These are phyloP conservation scores for Kwoniella dendrophila DNA, from an alignment of 768 basidiomycete species.

Conservation along the genomic window DNA sequence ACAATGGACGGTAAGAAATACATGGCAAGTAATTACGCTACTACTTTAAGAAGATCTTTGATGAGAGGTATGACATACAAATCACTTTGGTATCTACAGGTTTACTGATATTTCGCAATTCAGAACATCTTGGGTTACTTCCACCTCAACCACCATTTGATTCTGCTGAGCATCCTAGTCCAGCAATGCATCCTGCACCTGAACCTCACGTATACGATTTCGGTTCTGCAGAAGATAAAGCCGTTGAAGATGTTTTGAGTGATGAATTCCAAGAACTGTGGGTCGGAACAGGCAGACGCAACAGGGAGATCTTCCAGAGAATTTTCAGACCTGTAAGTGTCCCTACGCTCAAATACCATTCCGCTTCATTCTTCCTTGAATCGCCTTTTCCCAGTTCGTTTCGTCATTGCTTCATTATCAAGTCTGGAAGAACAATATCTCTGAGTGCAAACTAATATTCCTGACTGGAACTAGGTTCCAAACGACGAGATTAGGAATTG, in stretches of 20 bases:
- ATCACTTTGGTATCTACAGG: too few relatives aligned
- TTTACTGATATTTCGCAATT: neutral
- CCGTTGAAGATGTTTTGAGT: slow-evolving; percentile 77
- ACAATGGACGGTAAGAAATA: slow-evolving; percentile 76
- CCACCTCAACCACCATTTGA: slow-evolving; percentile 65
- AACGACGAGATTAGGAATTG: slow-evolving; percentile 78
- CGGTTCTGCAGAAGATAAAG: slow-evolving; percentile 62
- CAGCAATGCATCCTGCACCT: slow-evolving; percentile 77
- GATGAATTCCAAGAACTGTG: slow-evolving; percentile 66
- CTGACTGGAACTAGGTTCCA: slow-evolving; percentile 58
- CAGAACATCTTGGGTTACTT: slow-evolving; percentile 87
- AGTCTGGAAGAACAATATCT: too few relatives aligned
- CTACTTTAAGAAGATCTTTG: slow-evolving; percentile 77
- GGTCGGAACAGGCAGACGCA: slow-evolving; percentile 72
- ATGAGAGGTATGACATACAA: slow-evolving; percentile 67
- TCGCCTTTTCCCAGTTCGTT: too few relatives aligned
- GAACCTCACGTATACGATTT: slow-evolving; percentile 70
- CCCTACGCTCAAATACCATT: neutral
- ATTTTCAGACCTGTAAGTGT: slow-evolving; percentile 73
- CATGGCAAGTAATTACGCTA: slow-evolving; percentile 75
- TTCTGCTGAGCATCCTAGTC: slow-evolving; percentile 56
- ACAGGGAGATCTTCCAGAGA: slow-evolving; percentile 82
- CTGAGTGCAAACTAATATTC: too few relatives aligned
- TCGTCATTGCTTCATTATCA: too few relatives aligned
- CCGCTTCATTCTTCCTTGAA: too few relatives aligned